Evolutionary conservation across 2,329 filamentous ascomycete species (phyloP).

Genomic region (Colletotrichum coccodes): DNA sequence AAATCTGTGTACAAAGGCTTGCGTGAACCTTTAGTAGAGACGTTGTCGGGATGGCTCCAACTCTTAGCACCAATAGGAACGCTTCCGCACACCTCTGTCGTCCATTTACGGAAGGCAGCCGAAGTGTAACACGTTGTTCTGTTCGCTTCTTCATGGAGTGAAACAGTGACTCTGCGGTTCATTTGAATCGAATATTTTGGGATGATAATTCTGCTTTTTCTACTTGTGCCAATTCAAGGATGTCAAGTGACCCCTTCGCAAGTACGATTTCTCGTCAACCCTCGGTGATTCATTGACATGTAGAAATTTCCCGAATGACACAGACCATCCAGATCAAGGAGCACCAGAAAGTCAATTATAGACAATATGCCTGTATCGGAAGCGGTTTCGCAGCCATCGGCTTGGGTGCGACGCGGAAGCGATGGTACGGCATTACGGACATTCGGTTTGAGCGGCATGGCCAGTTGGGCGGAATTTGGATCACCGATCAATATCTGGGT

Average conservation of each 20-base stretch:
- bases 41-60: not conserved
- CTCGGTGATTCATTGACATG: too few species aligned
- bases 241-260: too few species aligned
- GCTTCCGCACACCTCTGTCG: not conserved
- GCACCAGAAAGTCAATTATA: conserved; percentile 37
- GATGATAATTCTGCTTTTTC: too few species aligned
- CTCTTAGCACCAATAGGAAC: not conserved
- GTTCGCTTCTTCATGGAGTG: not conserved
- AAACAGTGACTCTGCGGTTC: too few species aligned
- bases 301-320: too few species aligned
- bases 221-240: too few species aligned
- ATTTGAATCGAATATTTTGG: too few species aligned
- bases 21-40: not conserved
- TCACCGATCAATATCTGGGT: conserved; percentile 69
- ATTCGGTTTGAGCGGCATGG: conserved; percentile 67
- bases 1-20: not conserved
- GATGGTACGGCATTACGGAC: conserved; percentile 66
- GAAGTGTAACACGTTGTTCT: not conserved
- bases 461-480: conserved; percentile 72
- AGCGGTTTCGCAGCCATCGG: conserved; percentile 71
- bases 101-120: not conserved
- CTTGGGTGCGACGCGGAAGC: conserved; percentile 66
- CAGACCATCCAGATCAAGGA: not conserved
- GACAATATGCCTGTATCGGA: conserved; percentile 60
- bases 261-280: too few species aligned